Conservation (phyloP, 106 monocot species). For the Acorus gramineus region DNA sequence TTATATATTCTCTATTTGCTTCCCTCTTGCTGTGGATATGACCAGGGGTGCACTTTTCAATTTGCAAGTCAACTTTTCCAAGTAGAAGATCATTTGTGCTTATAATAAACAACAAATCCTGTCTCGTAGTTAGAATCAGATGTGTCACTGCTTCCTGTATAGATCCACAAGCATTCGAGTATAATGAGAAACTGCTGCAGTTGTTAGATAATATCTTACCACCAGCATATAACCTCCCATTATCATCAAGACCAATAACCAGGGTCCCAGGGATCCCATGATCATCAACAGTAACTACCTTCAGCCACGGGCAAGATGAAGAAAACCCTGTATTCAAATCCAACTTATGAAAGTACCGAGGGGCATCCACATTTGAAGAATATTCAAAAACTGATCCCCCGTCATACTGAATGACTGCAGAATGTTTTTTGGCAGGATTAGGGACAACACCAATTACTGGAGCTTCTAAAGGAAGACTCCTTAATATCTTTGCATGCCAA, state of each 20-base stretch:
- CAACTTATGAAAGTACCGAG: constrained; percentile 10
- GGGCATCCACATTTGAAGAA: constrained; percentile 13
- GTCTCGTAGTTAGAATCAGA: constrained; percentile 74
- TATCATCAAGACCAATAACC: constrained; percentile 78
- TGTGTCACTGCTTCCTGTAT: constrained; percentile 48
- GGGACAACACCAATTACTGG: constrained; percentile 44
- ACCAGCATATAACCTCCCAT: constrained; percentile 57
- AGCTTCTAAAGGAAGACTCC: constrained; percentile 24
- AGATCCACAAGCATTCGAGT: constrained; percentile 24
- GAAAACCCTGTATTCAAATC: constrained; percentile 43
- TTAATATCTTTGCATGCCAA: constrained; percentile 51
- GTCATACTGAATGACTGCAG: constrained; percentile 68
- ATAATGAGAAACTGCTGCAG: constrained; percentile 85
- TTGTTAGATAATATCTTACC: constrained; percentile 43
- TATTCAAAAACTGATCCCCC: constrained; percentile 82
- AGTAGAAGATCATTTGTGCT: constrained; percentile 58
- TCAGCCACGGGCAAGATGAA: constrained; percentile 86
- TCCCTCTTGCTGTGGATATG: constrained; percentile 10
- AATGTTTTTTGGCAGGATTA: constrained; percentile 59
- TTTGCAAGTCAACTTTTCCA: constrained; percentile 32
- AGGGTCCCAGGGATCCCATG: constrained; percentile 35
- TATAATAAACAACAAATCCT: constrained; percentile 69
- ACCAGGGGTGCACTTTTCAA: constrained; percentile 17
- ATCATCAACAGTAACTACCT: constrained; percentile 41
- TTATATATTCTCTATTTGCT: constrained; percentile 40